phyloP scores from a whole-genome alignment of 805 yeast species.

The Sugiyamaella floridensis region DNA sequence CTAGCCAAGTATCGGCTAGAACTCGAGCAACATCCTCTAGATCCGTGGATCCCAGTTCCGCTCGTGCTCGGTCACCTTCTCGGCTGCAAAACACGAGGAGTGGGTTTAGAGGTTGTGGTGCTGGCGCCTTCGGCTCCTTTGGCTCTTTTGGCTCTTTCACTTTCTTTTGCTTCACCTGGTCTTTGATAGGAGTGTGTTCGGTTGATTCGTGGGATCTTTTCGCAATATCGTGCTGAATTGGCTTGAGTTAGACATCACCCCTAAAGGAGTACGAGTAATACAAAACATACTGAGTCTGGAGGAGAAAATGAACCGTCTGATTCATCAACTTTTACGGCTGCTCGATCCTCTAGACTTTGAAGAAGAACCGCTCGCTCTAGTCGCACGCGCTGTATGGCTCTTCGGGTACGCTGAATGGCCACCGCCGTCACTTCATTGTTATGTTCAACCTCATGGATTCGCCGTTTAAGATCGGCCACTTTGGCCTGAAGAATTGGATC shows the following conservation, averaged over 20 bases:
- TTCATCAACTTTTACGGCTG: conserved; percentile 23
- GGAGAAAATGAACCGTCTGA: conserved; percentile 25
- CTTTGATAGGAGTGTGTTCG: background rate
- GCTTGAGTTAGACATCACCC: conserved; percentile 1
- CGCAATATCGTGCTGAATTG: conserved; percentile 7
- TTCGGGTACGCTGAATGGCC: conserved; percentile 69
- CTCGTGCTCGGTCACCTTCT: conserved; percentile 67
- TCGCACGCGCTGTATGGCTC: conserved; percentile 68
- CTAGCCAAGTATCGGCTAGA: conserved; percentile 82
- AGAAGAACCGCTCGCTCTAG: conserved; percentile 75
- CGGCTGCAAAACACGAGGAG: conserved; percentile 79
- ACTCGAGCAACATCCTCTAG: conserved; percentile 65
- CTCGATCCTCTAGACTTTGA: conserved; percentile 63
- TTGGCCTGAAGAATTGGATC: background rate
- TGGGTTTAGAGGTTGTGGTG: conserved; percentile 85
- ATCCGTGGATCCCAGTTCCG: conserved; percentile 49
- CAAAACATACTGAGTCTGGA: conserved; percentile 23
- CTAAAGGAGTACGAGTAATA: no score
- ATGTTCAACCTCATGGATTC: conserved; percentile 66
- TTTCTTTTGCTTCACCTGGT: conserved; percentile 14
- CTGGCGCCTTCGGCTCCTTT: conserved; percentile 37
- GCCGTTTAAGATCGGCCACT: conserved; percentile 47
- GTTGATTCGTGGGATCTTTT: background rate
- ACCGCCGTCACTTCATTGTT: conserved; percentile 70
- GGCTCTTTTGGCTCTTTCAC: conserved; percentile 1